These are phyloP conservation scores for Citropsis articulata DNA, from an alignment of 345 rosid genomes.

Conservation along the genomic window DNA sequence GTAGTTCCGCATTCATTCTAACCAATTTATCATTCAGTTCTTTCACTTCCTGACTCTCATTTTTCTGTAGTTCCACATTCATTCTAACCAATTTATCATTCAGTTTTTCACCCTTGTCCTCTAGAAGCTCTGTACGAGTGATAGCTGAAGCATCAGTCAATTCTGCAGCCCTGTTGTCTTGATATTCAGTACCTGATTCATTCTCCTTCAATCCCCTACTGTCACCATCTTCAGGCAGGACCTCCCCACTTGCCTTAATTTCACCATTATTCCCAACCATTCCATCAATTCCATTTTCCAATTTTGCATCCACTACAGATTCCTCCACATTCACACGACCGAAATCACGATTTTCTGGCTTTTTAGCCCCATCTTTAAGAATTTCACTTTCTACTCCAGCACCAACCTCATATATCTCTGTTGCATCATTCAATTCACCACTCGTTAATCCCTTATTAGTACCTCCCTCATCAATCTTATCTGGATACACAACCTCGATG, in stretches of 20 bases:
- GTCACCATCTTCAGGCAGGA: conserved; percentile 20
- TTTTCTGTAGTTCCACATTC: conserved; percentile 12
- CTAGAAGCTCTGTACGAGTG: conserved; percentile 9
- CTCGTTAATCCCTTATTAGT: conserved; percentile 17
- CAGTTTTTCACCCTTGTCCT: conserved; percentile 21
- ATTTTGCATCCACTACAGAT: not conserved
- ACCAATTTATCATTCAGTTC: conserved; percentile 13
- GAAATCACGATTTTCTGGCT: conserved; percentile 6
- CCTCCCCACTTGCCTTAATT: conserved; percentile 12
- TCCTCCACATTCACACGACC: conserved; percentile 6
- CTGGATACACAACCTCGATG: conserved; percentile 21
- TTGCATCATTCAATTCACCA: conserved; percentile 26
- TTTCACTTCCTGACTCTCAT: conserved; percentile 15
- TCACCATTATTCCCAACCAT: not conserved
- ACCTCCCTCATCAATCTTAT: conserved; percentile 46
- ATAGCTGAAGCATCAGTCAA: conserved; percentile 19
- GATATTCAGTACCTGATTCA: conserved; percentile 22
- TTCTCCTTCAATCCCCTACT: conserved; percentile 22
- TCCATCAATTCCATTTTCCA: conserved; percentile 2
- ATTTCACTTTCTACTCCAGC: conserved; percentile 19
- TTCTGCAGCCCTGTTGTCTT: conserved; percentile 1
- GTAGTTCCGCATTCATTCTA: conserved; percentile 15
- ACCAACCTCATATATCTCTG: conserved; percentile 20
- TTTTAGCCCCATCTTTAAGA: conserved; percentile 13
- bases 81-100: conserved; percentile 16